phyloP scores from a whole-genome alignment of 2,329 filamentous ascomycete genomes.

The Periconia sp. region DNA sequence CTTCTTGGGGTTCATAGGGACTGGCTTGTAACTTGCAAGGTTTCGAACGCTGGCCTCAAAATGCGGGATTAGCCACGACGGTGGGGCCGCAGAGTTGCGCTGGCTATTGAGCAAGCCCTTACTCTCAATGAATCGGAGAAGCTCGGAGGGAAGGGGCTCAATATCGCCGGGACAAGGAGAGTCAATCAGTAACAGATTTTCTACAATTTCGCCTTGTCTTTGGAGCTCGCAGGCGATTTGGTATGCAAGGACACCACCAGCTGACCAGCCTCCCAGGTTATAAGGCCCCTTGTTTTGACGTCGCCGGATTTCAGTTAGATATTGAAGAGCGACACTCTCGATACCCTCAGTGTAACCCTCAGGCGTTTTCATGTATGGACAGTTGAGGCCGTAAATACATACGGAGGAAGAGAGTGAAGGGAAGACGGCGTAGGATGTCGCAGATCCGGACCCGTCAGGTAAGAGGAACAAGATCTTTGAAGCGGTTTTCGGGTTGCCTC shows the following conservation, averaged over 20 bases:
- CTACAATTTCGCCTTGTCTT: conserved; percentile 51
- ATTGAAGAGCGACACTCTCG: conserved; percentile 65
- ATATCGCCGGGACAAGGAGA: conserved; percentile 56
- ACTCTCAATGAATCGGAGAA: conserved; percentile 72
- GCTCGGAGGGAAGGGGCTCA: conserved; percentile 53
- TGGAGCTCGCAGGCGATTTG: conserved; percentile 54
- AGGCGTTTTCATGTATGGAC: conserved; percentile 70
- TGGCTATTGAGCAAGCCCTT: conserved; percentile 69
- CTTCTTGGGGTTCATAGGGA: conserved; percentile 60
- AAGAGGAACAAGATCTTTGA: conserved; percentile 58
- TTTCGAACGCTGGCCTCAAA: conserved; percentile 70
- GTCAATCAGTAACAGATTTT: conserved; percentile 56
- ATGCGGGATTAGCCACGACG: conserved; percentile 73
- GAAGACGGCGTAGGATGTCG: conserved; percentile 68
- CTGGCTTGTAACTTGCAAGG: conserved; percentile 69
- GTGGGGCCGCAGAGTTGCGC: conserved; percentile 60
- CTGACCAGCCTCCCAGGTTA: conserved; percentile 58
- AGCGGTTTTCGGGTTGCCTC: conserved; percentile 59
- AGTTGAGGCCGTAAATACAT: conserved; percentile 62
- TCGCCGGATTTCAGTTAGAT: conserved; percentile 69
- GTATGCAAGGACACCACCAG: conserved; percentile 58
- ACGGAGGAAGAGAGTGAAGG: conserved; percentile 55
- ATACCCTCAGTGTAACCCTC: conserved; percentile 67
- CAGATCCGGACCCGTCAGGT: conserved; percentile 59
- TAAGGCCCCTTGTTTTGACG: conserved; percentile 68